Percentiles rank a stretch among this genome's conserved stretches.
phyloP scores from a whole-genome alignment of 768 basidiomycete genomes.

The Mycena maculata region DNA sequence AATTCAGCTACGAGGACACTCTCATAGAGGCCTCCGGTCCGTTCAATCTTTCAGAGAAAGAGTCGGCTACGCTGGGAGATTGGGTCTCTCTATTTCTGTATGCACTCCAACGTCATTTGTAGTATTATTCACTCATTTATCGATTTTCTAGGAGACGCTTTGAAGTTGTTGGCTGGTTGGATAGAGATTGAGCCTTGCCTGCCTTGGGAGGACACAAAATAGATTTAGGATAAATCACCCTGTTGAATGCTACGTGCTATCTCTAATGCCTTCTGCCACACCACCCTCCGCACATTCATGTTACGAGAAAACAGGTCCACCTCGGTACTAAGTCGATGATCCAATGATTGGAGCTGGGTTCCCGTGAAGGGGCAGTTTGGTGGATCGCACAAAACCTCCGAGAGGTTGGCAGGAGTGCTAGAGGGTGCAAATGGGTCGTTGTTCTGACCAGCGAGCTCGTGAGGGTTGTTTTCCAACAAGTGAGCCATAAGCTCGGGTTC shows the following conservation, averaged over 20 bases:
- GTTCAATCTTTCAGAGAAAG: neutral
- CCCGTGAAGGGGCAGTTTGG: slow-evolving; percentile 9
- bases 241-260: neutral
- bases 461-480: slow-evolving; percentile 18
- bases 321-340: neutral
- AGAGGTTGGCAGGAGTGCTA: slow-evolving; percentile 3
- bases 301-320: slow-evolving; percentile 7
- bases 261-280: neutral
- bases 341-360: neutral
- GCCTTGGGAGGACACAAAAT: too few species aligned
- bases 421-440: slow-evolving; percentile 15
- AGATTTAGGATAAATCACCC: neutral
- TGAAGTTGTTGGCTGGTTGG: neutral
- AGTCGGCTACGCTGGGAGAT: neutral
- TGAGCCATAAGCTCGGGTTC: slow-evolving; percentile 21
- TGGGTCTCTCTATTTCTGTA: neutral
- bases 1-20: neutral
- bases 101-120: neutral
- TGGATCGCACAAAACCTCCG: slow-evolving; percentile 3
- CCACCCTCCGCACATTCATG: slow-evolving; percentile 1
- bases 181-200: neutral
- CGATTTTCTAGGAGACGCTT: neutral
- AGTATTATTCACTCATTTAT: too few species aligned
- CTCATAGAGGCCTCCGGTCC: neutral
- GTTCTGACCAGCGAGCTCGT: neutral